These are phyloP conservation scores for Kregervanrija delftensis DNA, from an alignment of 805 yeast genomes.

Conservation along the genomic window DNA sequence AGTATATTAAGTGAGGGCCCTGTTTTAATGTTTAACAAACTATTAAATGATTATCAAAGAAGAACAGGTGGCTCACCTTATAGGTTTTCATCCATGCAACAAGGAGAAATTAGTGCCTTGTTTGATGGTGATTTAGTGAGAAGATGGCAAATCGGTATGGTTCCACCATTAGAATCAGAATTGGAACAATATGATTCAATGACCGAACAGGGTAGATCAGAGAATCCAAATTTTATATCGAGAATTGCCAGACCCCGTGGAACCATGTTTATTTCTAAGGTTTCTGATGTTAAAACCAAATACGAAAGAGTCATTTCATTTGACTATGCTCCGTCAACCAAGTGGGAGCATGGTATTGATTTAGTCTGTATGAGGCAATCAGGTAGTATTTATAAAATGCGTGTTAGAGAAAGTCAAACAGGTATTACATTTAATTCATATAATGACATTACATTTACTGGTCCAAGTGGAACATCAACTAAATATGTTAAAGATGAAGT, in stretches of 20 bases:
- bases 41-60: conserved; percentile 52
- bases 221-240: conserved; percentile 11
- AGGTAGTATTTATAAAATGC: conserved; percentile 79
- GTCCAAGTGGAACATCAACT: conserved; percentile 48
- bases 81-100: conserved; percentile 56
- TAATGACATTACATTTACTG: conserved; percentile 58
- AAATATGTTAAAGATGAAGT: conserved; percentile 30
- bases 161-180: conserved; percentile 32
- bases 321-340: conserved; percentile 63
- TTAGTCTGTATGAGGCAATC: conserved; percentile 86
- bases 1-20: conserved; percentile 42
- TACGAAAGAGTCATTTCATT: conserved; percentile 79
- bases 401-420: conserved; percentile 59
- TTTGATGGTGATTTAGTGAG: conserved; percentile 73
- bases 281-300: conserved; percentile 66
- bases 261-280: conserved; percentile 66
- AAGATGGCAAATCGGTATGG: conserved; percentile 70
- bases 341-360: conserved; percentile 48
- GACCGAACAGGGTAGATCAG: conserved; percentile 12
- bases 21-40: conserved; percentile 46
- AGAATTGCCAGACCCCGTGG: conserved; percentile 32
- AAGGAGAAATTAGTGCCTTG: conserved; percentile 71
- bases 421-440: conserved; percentile 59
- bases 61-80: conserved; percentile 59
- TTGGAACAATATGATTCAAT: conserved; percentile 17